Percentiles rank a stretch among this genome's conserved stretches.
phyloP scores from a whole-genome alignment of 495 filamentous ascomycete genomes.

The Oleoguttula mirabilis region DNA sequence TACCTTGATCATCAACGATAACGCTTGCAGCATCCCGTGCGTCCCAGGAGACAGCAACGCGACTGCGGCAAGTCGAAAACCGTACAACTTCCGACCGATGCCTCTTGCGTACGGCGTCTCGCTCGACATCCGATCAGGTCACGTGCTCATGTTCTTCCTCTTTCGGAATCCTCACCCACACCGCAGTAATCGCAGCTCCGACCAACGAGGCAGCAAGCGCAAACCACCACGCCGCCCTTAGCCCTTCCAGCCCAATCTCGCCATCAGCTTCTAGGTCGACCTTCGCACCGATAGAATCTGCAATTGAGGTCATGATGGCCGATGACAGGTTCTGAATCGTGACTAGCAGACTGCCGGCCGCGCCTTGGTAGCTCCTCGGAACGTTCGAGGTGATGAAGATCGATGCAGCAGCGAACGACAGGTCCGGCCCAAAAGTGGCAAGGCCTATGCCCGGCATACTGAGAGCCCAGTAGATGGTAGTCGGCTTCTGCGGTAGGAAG shows the following conservation, averaged over 20 bases:
- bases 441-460: slow-evolving; percentile 15
- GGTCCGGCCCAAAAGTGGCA: slow-evolving; percentile 18
- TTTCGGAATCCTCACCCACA: slow-evolving; percentile 36
- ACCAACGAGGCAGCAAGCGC: slow-evolving; percentile 30
- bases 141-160: slow-evolving; percentile 43
- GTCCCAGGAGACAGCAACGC: no score
- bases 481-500: slow-evolving; percentile 13
- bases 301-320: slow-evolving; percentile 36
- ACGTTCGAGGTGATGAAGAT: slow-evolving; percentile 21
- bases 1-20: no score
- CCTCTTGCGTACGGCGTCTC: no score
- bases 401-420: slow-evolving; percentile 18
- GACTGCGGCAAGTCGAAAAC: no score
- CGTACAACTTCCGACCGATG: no score
- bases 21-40: no score
- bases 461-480: slow-evolving; percentile 17
- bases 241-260: slow-evolving; percentile 33
- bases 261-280: slow-evolving; percentile 30
- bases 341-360: slow-evolving; percentile 16
- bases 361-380: slow-evolving; percentile 15
- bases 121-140: no score
- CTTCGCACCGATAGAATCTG: slow-evolving; percentile 35
- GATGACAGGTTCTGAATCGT: slow-evolving; percentile 18
- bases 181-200: slow-evolving; percentile 33
- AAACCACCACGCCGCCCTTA: slow-evolving; percentile 41